Conservation (phyloP, 1,284 basidiomycete species). For the Austroboletus novae-zelandiae region DNA sequence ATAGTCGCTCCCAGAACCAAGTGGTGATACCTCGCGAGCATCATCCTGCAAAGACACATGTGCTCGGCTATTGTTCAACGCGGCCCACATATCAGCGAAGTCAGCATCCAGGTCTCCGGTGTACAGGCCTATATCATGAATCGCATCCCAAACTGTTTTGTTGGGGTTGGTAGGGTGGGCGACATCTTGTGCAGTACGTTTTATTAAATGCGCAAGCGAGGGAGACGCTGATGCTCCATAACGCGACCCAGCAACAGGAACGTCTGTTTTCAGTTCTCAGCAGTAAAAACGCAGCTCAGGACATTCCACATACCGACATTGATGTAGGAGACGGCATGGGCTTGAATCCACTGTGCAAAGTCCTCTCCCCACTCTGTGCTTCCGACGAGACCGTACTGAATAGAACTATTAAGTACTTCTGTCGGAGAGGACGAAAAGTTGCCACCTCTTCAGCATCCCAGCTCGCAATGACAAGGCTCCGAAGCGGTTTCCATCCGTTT, state of each 20-base stretch:
- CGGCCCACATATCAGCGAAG: slow-evolving; percentile 29
- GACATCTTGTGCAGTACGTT: slow-evolving; percentile 62
- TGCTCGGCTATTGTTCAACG: slow-evolving; percentile 21
- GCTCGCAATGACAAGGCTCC: slow-evolving; percentile 85
- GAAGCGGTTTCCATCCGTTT: slow-evolving; percentile 85
- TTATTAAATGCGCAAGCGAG: slow-evolving; percentile 77
- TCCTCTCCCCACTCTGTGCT: slow-evolving; percentile 89
- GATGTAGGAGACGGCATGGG: slow-evolving; percentile 83
- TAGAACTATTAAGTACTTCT: background rate
- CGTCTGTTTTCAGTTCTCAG: slow-evolving; percentile 39
- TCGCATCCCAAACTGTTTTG: slow-evolving; percentile 67
- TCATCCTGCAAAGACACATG: slow-evolving; percentile 24
- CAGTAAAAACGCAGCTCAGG: background rate
- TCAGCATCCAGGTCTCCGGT: slow-evolving; percentile 35
- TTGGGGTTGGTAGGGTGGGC: slow-evolving; percentile 58
- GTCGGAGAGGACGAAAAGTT: background rate
- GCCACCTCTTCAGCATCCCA: slow-evolving; percentile 91
- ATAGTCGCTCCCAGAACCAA: slow-evolving; percentile 68
- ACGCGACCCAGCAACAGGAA: slow-evolving; percentile 66
- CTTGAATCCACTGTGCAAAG: slow-evolving; percentile 76
- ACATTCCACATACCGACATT: slow-evolving; percentile 61
- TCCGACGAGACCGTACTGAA: slow-evolving; percentile 81
- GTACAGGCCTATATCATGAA: slow-evolving; percentile 54
- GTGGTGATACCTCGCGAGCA: slow-evolving; percentile 30
- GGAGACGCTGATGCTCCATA: slow-evolving; percentile 62